phyloP scores from a whole-genome alignment of 495 filamentous ascomycete species.

The Aspergillus cristatus region DNA sequence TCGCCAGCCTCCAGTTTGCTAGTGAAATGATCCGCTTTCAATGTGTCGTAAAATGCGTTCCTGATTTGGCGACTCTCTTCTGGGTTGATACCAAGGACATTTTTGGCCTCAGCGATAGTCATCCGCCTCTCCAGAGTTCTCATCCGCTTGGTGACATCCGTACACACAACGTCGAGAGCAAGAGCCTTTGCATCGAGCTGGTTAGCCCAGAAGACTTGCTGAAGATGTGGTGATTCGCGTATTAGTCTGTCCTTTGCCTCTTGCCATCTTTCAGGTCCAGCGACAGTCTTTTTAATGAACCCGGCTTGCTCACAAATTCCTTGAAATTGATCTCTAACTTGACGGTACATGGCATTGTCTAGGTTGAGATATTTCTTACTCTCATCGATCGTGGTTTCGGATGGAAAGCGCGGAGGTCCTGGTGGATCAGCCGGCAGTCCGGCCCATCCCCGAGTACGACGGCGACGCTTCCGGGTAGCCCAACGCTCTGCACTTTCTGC shows the following conservation, averaged over 20 bases:
- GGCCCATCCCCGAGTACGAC: constrained; percentile 61
- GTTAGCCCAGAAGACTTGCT: constrained; percentile 48
- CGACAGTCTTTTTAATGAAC: constrained; percentile 65
- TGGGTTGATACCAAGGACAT: constrained; percentile 62
- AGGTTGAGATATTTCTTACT: constrained; percentile 60
- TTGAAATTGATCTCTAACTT: constrained; percentile 58
- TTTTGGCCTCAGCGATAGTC: constrained; percentile 66
- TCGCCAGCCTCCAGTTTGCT: constrained; percentile 62
- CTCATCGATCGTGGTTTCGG: constrained; percentile 74
- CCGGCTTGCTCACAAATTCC: constrained; percentile 54
- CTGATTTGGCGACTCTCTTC: constrained; percentile 58
- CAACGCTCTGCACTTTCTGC: constrained; percentile 56
- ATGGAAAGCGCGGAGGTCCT: constrained; percentile 66
- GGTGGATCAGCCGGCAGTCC: constrained; percentile 67
- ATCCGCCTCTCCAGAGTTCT: constrained; percentile 52
- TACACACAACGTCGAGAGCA: constrained; percentile 68
- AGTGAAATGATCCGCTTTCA: constrained; percentile 63
- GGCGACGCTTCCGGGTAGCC: constrained; percentile 58
- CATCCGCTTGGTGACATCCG: constrained; percentile 76
- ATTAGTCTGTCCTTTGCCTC: constrained; percentile 60
- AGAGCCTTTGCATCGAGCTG: constrained; percentile 47
- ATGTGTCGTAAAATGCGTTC: constrained; percentile 54
- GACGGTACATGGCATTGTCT: constrained; percentile 51
- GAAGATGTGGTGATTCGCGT: constrained; percentile 54
- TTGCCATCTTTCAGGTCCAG: constrained; percentile 65